Conservation (phyloP, 2,329 filamentous ascomycete genomes). For the Xylariaceae sp. region DNA sequence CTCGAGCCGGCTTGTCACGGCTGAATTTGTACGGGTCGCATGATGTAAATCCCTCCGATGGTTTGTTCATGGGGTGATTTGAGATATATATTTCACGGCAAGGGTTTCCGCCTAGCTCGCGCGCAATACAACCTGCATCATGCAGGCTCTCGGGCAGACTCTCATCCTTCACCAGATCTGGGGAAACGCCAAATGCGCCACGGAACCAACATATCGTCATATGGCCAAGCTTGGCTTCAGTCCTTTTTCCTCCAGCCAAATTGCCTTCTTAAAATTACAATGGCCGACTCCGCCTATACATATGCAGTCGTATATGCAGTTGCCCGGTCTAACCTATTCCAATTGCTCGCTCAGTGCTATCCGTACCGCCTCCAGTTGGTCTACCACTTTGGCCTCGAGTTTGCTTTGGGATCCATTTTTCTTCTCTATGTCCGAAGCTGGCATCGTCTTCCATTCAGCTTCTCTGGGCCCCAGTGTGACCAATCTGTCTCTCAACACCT, state of each 20-base stretch:
- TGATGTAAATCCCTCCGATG: too few relatives aligned
- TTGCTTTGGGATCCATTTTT: conserved; percentile 55
- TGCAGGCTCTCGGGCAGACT: background rate
- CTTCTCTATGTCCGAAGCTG: conserved; percentile 32
- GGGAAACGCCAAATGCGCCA: background rate
- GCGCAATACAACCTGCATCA: too few relatives aligned
- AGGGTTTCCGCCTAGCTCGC: too few relatives aligned
- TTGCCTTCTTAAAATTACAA: background rate
- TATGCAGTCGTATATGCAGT: background rate
- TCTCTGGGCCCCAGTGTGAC: conserved; percentile 72
- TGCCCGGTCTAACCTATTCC: conserved; percentile 31
- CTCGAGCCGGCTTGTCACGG: too few relatives aligned
- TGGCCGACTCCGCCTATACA: background rate
- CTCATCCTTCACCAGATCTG: background rate
- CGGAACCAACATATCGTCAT: background rate
- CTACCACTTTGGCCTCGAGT: conserved; percentile 74
- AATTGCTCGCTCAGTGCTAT: conserved; percentile 53
- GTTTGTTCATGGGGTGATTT: too few relatives aligned
- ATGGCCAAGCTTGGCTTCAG: background rate
- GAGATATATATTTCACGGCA: too few relatives aligned
- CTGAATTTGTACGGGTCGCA: too few relatives aligned
- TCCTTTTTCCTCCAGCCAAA: background rate
- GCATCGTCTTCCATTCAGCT: conserved; percentile 53
- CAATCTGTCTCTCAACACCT: conserved; percentile 68
- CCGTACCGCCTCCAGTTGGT: conserved; percentile 61